These are phyloP conservation scores for Umbelopsis ramanniana DNA, from an alignment of 192 early-diverging fungal genomes.

Conservation along the genomic window DNA sequence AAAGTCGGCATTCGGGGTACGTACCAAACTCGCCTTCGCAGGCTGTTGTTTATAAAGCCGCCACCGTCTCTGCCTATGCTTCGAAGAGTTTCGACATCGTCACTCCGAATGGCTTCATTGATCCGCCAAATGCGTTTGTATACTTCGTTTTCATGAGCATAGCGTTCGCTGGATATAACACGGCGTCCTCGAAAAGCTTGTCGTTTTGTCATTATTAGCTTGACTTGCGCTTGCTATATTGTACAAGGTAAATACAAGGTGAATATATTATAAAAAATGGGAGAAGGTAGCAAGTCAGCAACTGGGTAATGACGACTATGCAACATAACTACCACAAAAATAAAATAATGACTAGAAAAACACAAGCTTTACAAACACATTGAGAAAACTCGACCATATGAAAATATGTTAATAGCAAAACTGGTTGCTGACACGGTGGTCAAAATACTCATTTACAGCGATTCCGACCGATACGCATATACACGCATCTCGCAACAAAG, in stretches of 20 bases:
- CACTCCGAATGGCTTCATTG: conserved; percentile 45
- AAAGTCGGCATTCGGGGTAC: background rate
- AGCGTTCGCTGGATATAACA: conserved; percentile 12
- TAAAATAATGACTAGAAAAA: no score
- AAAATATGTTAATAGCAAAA: no score
- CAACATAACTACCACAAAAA: no score
- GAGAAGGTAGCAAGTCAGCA: no score
- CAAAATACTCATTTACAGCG: no score
- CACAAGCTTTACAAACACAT: no score
- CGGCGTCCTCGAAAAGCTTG: background rate
- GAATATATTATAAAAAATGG: no score
- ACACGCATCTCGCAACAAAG: background rate
- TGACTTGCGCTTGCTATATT: background rate
- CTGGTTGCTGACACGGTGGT: no score
- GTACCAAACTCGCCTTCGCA: conserved; percentile 53
- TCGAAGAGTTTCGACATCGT: conserved; percentile 29
- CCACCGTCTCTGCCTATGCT: conserved; percentile 32
- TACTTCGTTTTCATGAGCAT: conserved; percentile 32
- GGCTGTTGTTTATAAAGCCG: conserved; percentile 53
- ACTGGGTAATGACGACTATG: no score
- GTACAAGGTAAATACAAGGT: no score
- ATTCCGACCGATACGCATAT: no score
- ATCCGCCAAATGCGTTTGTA: conserved; percentile 45
- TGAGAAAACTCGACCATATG: no score
- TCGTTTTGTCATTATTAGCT: background rate